Base-by-base conservation (phyloP, 805 yeast genomes). In the Candida nitratophila region DNA sequence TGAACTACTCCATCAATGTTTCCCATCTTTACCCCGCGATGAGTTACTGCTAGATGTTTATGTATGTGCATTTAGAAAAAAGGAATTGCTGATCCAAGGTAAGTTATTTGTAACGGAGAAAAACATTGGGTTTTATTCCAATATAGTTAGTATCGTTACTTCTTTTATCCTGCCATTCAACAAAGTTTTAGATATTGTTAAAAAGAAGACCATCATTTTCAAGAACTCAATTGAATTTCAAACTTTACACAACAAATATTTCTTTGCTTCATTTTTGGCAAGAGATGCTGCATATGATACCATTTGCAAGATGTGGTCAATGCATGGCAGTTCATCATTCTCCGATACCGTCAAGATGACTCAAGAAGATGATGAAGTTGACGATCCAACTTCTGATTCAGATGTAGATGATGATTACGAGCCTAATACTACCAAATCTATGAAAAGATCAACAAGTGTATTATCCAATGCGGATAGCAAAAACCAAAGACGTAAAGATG, bases 71-170 rank as follows among this genome's bases (percentile, higher is more conserved):
- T 65, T 75, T 27, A 45, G 57, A n/a, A 78, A 81, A 17, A 70
- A 74, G 43, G 89, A 83, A 51, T 79, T 83, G 34, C 61, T 83
- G 29, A 69, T 81, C 16, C 90, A 83, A 49, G 90, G 90, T 16
- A 71, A 76, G 48, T 54, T 83, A 55, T 83, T 77, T 57, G 60
- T 83, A 7, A 70, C 80, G 36, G 77, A 77, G 44, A 65, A 68
- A 44, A 72, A 70, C 52, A 59, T 83, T 16, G 73, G 82, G 51
- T 83, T 83, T 61, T 78, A 79, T 50, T 79, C 87, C 1, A 82
- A 80, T 50, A 73, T 83, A 39, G 65, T 83, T 45, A 88, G 88
- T 0, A 74, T 82, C 71, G 79, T 78, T 1, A 82, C 86, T 1
- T 74, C 75, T 47, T 55, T 81, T 17, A 56, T 71, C 3, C 71